These are phyloP conservation scores for Aphanomyces astaci DNA, from an alignment of 352 stramenopile species.

Conservation along the genomic window DNA sequence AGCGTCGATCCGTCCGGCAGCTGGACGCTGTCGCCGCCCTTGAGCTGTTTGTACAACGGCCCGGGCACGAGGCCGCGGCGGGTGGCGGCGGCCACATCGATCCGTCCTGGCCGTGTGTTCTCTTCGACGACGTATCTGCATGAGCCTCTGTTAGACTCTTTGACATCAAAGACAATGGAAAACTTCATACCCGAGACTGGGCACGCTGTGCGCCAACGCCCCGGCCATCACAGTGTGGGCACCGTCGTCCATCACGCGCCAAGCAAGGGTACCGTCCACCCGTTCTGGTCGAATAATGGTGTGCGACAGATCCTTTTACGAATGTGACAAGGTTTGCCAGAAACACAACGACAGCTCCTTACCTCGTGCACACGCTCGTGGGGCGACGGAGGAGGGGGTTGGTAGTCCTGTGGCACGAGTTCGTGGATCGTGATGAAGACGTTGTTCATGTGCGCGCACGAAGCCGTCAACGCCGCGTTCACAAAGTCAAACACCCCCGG, in stretches of 20 bases:
- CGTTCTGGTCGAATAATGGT: conserved; percentile 49
- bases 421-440: conserved; percentile 68
- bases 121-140: conserved; percentile 78
- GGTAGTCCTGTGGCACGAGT: conserved; percentile 45
- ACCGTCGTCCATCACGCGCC: conserved; percentile 65
- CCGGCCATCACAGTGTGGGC: conserved; percentile 53
- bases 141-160: too few species aligned
- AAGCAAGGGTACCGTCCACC: conserved; percentile 50
- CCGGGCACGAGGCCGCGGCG: conserved; percentile 76
- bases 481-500: conserved; percentile 70
- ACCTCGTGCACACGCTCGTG: neutral
- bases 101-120: conserved; percentile 64
- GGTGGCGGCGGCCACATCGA: conserved; percentile 75
- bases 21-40: conserved; percentile 76
- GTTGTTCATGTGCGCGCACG: conserved; percentile 59
- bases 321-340: neutral
- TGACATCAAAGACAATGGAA: too few species aligned
- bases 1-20: conserved; percentile 69
- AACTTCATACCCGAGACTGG: conserved; percentile 56
- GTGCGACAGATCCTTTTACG: conserved; percentile 36
- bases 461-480: conserved; percentile 58
- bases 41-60: conserved; percentile 85
- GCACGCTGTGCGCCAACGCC: conserved; percentile 68
- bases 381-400: neutral
- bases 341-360: neutral